Evolutionary conservation across 169 alveolate species (phyloP).

Genomic region (Cryptosporidium muris): DNA sequence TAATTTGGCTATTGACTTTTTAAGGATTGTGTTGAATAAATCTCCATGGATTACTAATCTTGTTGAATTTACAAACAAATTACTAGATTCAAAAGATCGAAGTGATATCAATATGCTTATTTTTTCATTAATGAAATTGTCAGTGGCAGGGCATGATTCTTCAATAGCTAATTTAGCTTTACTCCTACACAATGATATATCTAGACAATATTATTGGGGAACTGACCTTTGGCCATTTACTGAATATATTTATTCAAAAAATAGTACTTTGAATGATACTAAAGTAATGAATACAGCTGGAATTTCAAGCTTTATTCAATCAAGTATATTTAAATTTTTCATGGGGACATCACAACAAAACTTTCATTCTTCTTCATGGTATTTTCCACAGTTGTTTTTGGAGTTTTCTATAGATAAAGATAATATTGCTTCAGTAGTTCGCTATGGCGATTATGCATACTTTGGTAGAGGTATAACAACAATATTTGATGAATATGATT

Average conservation of each 20-base stretch:
- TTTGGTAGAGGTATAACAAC: constrained; percentile 24
- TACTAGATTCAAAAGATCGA: neutral
- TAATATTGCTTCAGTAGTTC: constrained; percentile 24
- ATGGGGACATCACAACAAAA: no score
- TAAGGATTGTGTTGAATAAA: constrained; percentile 2
- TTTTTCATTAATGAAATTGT: constrained; percentile 29
- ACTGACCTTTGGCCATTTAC: neutral
- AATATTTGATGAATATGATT: neutral
- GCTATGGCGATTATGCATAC: constrained; percentile 45
- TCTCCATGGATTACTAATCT: constrained; percentile 3
- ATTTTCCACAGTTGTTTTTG: constrained; percentile 52
- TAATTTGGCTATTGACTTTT: constrained; percentile 25
- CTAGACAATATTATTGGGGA: constrained; percentile 10
- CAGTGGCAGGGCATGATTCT: constrained; percentile 44
- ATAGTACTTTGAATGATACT: no score
- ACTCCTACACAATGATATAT: constrained; percentile 18
- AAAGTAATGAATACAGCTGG: no score
- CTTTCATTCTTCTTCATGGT: neutral
- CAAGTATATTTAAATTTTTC: no score
- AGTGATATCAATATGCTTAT: constrained; percentile 1
- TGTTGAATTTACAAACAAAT: neutral
- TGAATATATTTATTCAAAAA: no score
- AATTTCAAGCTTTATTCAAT: no score
- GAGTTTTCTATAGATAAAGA: constrained; percentile 38
- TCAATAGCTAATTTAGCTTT: constrained; percentile 44